These are phyloP conservation scores for Somion occarium DNA, from an alignment of 1,284 basidiomycete genomes.

Conservation along the genomic window DNA sequence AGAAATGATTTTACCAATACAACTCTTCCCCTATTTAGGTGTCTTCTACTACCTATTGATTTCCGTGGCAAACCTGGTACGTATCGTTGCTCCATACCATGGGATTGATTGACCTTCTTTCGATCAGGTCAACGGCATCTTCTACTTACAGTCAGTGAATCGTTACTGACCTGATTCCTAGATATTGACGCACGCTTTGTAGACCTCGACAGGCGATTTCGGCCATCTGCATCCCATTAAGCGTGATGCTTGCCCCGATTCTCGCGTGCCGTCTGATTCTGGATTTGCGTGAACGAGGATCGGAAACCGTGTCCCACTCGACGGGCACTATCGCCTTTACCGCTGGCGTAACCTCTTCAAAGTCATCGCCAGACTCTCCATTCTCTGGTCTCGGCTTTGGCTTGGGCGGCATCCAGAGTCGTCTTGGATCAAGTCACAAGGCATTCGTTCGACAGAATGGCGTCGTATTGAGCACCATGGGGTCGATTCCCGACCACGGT, in stretches of 20 bases:
- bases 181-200: background rate
- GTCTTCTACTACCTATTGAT: slow-evolving; percentile 80
- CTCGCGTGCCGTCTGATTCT: slow-evolving; percentile 75
- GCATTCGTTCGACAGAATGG: slow-evolving; percentile 33
- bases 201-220: slow-evolving; percentile 77
- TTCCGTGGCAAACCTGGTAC: slow-evolving; percentile 68
- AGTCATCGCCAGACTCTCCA: slow-evolving; percentile 27
- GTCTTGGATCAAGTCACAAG: slow-evolving; percentile 31
- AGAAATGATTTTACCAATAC: background rate
- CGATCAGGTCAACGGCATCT: slow-evolving; percentile 67
- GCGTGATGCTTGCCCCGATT: slow-evolving; percentile 78
- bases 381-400: slow-evolving; percentile 29
- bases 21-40: slow-evolving; percentile 46
- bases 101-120: slow-evolving; percentile 3
- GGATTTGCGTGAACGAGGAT: slow-evolving; percentile 71
- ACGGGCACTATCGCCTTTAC: slow-evolving; percentile 32
- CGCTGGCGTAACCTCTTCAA: slow-evolving; percentile 24
- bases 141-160: slow-evolving; percentile 66
- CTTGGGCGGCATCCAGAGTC: slow-evolving; percentile 14
- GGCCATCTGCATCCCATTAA: slow-evolving; percentile 80
- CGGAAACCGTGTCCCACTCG: slow-evolving; percentile 67
- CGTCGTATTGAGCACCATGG: slow-evolving; percentile 63
- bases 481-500: slow-evolving; percentile 44
- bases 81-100: slow-evolving; percentile 5
- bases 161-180: slow-evolving; percentile 7